A percentile compares a stretch with the other conserved stretches of the same genome.
Evolutionary conservation across 108 stramenopile species (phyloP).

Genomic region (Skeletonema menzelii): DNA sequence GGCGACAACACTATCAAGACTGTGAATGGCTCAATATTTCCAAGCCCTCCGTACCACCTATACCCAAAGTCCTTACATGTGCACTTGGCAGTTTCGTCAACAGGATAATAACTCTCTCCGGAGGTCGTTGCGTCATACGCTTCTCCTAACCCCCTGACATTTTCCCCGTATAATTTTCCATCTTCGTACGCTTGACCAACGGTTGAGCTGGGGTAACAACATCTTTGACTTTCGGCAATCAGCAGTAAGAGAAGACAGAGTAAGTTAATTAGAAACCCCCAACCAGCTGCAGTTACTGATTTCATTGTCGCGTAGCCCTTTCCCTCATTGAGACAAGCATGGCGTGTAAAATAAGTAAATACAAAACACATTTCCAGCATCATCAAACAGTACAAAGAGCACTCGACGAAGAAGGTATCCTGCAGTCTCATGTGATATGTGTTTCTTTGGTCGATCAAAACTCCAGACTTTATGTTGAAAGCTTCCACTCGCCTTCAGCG

Average conservation of each 20-base stretch:
- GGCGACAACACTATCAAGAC: slow-evolving; percentile 63
- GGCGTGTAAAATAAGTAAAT: slow-evolving; percentile 5
- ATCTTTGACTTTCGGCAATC: slow-evolving; percentile 66
- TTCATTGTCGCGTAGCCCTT: neutral
- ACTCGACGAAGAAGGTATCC: slow-evolving; percentile 62
- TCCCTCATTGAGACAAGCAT: neutral
- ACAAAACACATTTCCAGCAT: slow-evolving; percentile 44
- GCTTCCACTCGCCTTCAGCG: slow-evolving; percentile 39
- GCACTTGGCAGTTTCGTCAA: slow-evolving; percentile 6
- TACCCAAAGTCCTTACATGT: slow-evolving; percentile 59
- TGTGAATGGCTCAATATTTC: slow-evolving; percentile 77
- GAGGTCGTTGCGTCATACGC: neutral
- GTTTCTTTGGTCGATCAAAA: slow-evolving; percentile 18
- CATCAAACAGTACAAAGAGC: slow-evolving; percentile 41
- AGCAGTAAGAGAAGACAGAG: slow-evolving; percentile 60
- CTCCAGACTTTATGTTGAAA: slow-evolving; percentile 27
- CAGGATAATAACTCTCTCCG: slow-evolving; percentile 7
- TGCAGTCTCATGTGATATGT: slow-evolving; percentile 13
- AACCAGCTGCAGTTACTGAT: slow-evolving; percentile 27
- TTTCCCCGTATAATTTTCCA: neutral
- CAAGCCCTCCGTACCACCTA: slow-evolving; percentile 69
- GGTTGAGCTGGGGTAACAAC: slow-evolving; percentile 42
- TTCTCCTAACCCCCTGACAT: neutral
- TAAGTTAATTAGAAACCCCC: slow-evolving; percentile 55
- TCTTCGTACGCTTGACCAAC: slow-evolving; percentile 8